Percentiles rank a stretch among this genome's conserved stretches.
phyloP scores from a whole-genome alignment of 495 filamentous ascomycete genomes.

The Hypoxylon trugodes region DNA sequence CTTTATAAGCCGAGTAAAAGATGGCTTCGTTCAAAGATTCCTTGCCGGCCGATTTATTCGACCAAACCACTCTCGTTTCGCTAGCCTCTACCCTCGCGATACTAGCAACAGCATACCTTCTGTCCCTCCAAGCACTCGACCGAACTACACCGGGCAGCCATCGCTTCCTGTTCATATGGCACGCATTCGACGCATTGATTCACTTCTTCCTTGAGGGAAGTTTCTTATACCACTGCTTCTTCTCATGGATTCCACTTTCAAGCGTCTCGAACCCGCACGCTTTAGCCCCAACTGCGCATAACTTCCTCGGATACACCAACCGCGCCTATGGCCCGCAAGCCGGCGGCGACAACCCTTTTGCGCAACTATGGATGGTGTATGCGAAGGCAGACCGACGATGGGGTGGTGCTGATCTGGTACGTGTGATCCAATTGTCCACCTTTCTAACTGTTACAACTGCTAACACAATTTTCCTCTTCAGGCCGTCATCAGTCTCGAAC shows the following conservation, averaged over 20 bases:
- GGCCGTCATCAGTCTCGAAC: slow-evolving; percentile 81
- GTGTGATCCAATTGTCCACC: slow-evolving; percentile 13
- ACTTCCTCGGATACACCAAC: slow-evolving; percentile 55
- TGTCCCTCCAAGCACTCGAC: slow-evolving; percentile 55
- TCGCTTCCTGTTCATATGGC: slow-evolving; percentile 91
- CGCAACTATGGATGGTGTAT: slow-evolving; percentile 90
- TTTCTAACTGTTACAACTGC: neutral
- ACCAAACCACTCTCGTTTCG: slow-evolving; percentile 62
- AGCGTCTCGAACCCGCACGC: slow-evolving; percentile 39
- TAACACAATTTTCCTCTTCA: slow-evolving; percentile 28
- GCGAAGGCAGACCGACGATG: slow-evolving; percentile 86
- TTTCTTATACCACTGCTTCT: slow-evolving; percentile 93
- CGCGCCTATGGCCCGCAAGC: slow-evolving; percentile 78
- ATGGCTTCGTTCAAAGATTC: slow-evolving; percentile 35
- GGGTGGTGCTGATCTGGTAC: slow-evolving; percentile 75
- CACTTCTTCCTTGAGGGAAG: slow-evolving; percentile 89
- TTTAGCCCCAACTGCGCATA: slow-evolving; percentile 49
- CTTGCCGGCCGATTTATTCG: slow-evolving; percentile 57
- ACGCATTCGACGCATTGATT: slow-evolving; percentile 88
- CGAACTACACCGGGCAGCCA: slow-evolving; percentile 44
- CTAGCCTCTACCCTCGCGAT: slow-evolving; percentile 60
- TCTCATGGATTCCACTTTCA: slow-evolving; percentile 64
- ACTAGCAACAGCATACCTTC: slow-evolving; percentile 53
- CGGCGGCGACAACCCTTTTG: slow-evolving; percentile 65
- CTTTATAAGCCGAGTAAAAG: neutral